Conservation (phyloP, 2,329 filamentous ascomycete genomes). For the Metarhizium brunneum region DNA sequence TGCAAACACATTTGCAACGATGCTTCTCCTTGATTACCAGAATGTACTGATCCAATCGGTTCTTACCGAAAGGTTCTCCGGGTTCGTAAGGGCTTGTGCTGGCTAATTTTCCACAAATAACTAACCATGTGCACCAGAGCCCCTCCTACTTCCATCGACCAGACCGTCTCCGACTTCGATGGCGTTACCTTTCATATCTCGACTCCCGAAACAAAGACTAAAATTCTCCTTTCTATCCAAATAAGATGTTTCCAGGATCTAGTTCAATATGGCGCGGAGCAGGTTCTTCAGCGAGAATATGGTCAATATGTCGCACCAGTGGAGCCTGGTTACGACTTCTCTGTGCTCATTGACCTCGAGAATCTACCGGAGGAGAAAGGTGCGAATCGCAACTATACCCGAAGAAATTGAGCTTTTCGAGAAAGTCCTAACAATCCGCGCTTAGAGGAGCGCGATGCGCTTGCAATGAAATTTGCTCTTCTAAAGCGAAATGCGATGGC, state of each 20-base stretch:
- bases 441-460: constrained; percentile 71
- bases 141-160: constrained; percentile 82
- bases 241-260: constrained; percentile 94
- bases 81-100: constrained; percentile 37
- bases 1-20: constrained; percentile 29
- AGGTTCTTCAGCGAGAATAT: constrained; percentile 90
- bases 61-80: constrained; percentile 87
- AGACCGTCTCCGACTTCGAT: constrained; percentile 98
- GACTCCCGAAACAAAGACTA: constrained; percentile 85
- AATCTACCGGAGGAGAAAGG: constrained; percentile 72
- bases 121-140: constrained; percentile 49
- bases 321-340: constrained; percentile 94
- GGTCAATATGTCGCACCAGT: constrained; percentile 80
- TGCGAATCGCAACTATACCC: constrained; percentile 18
- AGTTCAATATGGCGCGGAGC: constrained; percentile 83
- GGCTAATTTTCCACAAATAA: constrained; percentile 6
- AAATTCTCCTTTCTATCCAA: constrained; percentile 89
- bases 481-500: constrained; percentile 99
- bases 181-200: constrained; percentile 98
- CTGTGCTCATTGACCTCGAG: constrained; percentile 80
- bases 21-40: constrained; percentile 97
- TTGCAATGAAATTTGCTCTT: constrained; percentile 79
- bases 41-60: constrained; percentile 97
- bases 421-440: constrained; percentile 5
- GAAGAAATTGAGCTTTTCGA: neutral